phyloP scores from a whole-genome alignment of 441 rosid genomes.

The Omphalea diandra region DNA sequence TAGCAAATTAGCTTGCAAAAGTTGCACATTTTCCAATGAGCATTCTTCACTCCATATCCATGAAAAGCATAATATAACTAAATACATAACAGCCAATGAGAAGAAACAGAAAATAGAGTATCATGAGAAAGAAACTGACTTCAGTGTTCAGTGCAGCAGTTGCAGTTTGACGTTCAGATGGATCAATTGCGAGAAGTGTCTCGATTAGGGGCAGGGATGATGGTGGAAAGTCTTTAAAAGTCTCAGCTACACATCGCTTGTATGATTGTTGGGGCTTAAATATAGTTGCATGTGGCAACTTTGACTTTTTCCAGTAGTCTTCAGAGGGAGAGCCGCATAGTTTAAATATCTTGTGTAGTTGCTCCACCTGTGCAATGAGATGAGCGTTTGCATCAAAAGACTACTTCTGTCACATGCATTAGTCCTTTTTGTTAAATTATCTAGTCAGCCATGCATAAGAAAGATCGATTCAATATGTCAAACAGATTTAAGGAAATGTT shows the following conservation, averaged over 20 bases:
- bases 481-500: background rate
- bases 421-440: background rate
- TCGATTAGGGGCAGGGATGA: slow-evolving; percentile 80
- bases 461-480: background rate
- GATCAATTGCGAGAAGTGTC: slow-evolving; percentile 84
- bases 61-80: too few species aligned
- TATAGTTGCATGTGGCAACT: slow-evolving; percentile 85
- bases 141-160: slow-evolving; percentile 75
- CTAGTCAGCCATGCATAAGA: slow-evolving; percentile 10
- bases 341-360: slow-evolving; percentile 84
- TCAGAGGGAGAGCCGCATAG: slow-evolving; percentile 87
- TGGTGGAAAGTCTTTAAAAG: slow-evolving; percentile 75
- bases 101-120: slow-evolving; percentile 15
- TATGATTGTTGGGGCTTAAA: slow-evolving; percentile 90
- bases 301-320: slow-evolving; percentile 89
- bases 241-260: slow-evolving; percentile 67
- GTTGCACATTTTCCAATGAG: slow-evolving; percentile 6
- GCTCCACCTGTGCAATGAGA: slow-evolving; percentile 60
- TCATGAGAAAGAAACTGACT: slow-evolving; percentile 42
- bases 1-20: background rate
- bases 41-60: background rate
- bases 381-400: slow-evolving; percentile 9
- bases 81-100: background rate
- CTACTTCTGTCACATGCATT: background rate
- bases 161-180: slow-evolving; percentile 81